A percentile compares a stretch with the other conserved stretches of the same genome.
These are phyloP conservation scores for Hypomontagnella submonticulosa DNA, from an alignment of 495 filamentous ascomycete genomes.

Conservation along the genomic window DNA sequence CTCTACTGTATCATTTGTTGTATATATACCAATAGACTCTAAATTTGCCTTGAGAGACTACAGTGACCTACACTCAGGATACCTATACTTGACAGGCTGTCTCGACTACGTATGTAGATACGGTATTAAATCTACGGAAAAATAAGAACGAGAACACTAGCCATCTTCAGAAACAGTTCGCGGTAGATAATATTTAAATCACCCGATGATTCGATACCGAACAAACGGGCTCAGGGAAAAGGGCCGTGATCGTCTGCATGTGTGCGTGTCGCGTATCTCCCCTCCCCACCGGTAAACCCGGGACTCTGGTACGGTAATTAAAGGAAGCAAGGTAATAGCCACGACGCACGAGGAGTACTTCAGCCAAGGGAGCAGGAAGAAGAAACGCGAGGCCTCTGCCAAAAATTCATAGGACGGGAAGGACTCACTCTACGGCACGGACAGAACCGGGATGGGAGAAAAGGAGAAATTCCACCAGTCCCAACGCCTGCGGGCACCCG, in stretches of 20 bases:
- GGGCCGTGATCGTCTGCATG: background rate
- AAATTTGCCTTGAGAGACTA: too few species aligned
- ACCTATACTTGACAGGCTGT: too few species aligned
- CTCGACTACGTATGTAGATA: too few species aligned
- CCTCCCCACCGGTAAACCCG: slow-evolving; percentile 35
- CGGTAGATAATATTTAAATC: background rate
- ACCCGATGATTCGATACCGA: background rate
- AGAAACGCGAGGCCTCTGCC: background rate
- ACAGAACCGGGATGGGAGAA: background rate
- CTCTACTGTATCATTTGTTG: too few species aligned
- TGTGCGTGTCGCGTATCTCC: slow-evolving; percentile 9
- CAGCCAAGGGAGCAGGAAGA: background rate
- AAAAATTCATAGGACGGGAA: background rate
- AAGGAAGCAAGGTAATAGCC: background rate
- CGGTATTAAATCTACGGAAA: too few species aligned
- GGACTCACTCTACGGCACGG: background rate
- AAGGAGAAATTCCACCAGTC: slow-evolving; percentile 4
- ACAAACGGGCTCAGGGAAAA: background rate
- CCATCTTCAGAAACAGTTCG: too few species aligned
- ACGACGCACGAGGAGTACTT: background rate
- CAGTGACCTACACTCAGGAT: too few species aligned
- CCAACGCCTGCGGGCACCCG: slow-evolving; percentile 22
- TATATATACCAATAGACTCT: too few species aligned
- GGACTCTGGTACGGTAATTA: slow-evolving; percentile 18
- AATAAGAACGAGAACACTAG: too few species aligned